Evolutionary conservation across 192 early-diverging fungal species (phyloP).

Genomic region (Gryganskiella cystojenkinii): DNA sequence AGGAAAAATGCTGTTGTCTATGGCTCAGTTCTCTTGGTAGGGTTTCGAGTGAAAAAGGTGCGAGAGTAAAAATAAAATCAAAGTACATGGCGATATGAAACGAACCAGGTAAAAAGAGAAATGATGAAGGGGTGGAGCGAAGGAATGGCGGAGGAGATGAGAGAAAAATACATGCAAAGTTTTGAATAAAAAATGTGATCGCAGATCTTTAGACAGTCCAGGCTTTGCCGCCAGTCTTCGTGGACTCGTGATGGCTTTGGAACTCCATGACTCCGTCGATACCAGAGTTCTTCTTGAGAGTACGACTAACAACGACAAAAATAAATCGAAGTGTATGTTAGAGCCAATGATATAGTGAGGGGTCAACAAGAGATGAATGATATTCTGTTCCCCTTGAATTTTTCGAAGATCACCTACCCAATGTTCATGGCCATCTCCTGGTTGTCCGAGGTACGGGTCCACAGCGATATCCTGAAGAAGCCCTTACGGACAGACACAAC

Average conservation of each 20-base stretch:
- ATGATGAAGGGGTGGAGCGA: not conserved
- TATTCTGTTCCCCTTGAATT: not conserved
- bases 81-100: no score
- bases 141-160: not conserved
- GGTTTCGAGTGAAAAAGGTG: not conserved
- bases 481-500: conserved; percentile 91
- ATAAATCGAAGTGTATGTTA: not conserved
- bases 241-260: conserved; percentile 44
- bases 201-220: conserved; percentile 42
- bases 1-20: conserved; percentile 1
- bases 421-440: conserved; percentile 59
- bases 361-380: not conserved
- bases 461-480: conserved; percentile 87
- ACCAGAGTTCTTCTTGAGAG: conserved; percentile 38
- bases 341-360: not conserved
- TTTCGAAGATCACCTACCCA: conserved; percentile 71
- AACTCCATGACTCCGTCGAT: conserved; percentile 42
- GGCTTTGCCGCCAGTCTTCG: conserved; percentile 24
- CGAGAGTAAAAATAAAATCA: not conserved
- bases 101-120: not conserved
- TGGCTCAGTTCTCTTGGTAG: no score
- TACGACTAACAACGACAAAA: conserved; percentile 16
- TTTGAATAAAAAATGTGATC: not conserved
- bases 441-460: conserved; percentile 77
- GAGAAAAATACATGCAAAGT: not conserved